phyloP scores from a whole-genome alignment of 345 rosid species.

The Eucalyptus paniculata region DNA sequence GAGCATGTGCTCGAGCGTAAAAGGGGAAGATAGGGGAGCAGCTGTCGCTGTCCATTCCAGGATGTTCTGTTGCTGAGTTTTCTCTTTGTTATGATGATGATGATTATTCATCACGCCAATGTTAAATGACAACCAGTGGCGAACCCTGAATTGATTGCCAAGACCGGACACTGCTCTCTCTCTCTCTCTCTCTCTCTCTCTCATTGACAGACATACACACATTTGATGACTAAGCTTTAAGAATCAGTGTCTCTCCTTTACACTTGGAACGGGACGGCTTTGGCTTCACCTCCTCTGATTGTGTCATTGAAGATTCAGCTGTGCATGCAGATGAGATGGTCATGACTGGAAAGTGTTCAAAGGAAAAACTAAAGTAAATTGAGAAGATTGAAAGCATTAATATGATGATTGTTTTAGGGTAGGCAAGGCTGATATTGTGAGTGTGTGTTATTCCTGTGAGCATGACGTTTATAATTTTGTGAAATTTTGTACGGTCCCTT shows the following conservation, averaged over 20 bases:
- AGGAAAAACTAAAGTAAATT: not conserved
- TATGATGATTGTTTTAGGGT: not conserved
- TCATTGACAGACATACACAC: not conserved
- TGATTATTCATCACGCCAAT: not conserved
- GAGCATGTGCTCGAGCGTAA: conserved; percentile 19
- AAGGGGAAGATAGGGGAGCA: conserved; percentile 16
- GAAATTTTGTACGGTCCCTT: not conserved
- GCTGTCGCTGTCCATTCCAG: conserved; percentile 21
- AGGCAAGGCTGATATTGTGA: not conserved
- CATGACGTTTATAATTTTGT: not conserved
- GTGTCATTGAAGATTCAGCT: not conserved
- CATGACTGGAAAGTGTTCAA: not conserved
- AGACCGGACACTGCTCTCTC: not conserved
- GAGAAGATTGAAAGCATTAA: not conserved
- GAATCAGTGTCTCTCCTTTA: not conserved
- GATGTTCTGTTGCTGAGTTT: not conserved
- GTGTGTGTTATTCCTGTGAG: not conserved
- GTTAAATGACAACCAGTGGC: not conserved
- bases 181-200: not conserved
- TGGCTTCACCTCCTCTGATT: not conserved
- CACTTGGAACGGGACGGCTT: not conserved
- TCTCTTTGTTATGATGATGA: not conserved
- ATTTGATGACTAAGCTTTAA: not conserved
- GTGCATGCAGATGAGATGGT: not conserved
- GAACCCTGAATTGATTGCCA: conserved; percentile 22